Conservation (phyloP, 1,284 basidiomycete genomes). For the Polyporus tsugae region DNA sequence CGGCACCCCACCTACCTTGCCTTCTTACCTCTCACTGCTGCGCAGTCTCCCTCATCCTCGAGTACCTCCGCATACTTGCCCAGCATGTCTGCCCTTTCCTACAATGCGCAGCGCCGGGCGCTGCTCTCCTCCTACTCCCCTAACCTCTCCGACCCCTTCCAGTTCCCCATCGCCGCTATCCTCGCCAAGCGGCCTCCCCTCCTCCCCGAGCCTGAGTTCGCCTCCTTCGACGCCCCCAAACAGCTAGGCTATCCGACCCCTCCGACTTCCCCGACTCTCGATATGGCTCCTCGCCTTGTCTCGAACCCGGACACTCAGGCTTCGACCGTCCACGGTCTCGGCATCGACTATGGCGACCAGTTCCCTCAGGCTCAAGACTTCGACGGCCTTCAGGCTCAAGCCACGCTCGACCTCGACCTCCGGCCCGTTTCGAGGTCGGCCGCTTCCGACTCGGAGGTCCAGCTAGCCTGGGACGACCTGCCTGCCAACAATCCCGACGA, state of each 20-base stretch:
- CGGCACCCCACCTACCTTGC: background rate
- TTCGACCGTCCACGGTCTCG: background rate
- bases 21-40: slow-evolving; percentile 6
- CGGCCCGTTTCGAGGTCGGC: background rate
- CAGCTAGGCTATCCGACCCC: background rate
- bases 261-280: background rate
- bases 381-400: too few relatives aligned
- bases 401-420: background rate
- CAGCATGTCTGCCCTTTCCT: slow-evolving; percentile 2
- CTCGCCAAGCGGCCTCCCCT: background rate
- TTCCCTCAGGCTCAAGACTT: background rate
- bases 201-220: background rate
- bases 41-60: background rate
- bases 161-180: slow-evolving; percentile 7
- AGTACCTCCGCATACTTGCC: background rate
- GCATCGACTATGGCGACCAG: background rate
- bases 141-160: slow-evolving; percentile 1
- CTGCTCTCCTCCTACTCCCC: slow-evolving; percentile 9
- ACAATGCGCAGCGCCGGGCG: background rate
- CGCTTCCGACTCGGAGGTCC: too few relatives aligned
- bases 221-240: background rate
- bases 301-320: background rate
- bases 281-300: background rate
- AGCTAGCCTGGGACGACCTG: too few relatives aligned
- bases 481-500: too few relatives aligned